A percentile compares a stretch with the other conserved stretches of the same genome.
Conservation (phyloP, 352 stramenopile genomes). For the Globisporangium sylvaticum region DNA sequence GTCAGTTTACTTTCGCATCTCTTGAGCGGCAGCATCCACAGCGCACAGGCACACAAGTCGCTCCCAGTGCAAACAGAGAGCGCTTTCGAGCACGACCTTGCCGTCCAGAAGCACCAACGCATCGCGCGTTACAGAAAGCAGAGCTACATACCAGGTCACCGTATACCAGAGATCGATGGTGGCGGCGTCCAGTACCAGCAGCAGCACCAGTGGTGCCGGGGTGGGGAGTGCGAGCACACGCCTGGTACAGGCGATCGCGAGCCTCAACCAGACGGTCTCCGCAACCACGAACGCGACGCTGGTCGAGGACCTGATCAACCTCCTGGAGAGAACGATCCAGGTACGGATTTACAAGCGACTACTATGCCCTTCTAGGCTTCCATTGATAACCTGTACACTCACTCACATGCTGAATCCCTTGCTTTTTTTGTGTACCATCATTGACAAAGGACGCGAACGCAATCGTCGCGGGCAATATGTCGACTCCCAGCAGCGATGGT, state of each 20-base stretch:
- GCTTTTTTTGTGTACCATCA: neutral
- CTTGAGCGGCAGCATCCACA: neutral
- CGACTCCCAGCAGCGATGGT: neutral
- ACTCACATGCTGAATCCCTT: neutral
- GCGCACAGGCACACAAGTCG: neutral
- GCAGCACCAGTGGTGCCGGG: neutral
- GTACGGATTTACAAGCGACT: neutral
- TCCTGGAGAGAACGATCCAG: constrained; percentile 1
- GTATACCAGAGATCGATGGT: neutral
- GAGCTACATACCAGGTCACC: no score
- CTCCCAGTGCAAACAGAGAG: neutral
- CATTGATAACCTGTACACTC: neutral
- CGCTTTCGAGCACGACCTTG: neutral
- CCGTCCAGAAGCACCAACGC: neutral
- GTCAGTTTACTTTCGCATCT: neutral
- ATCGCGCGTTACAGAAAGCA: neutral
- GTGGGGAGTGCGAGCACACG: neutral
- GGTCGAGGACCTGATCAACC: neutral
- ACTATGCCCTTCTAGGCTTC: neutral
- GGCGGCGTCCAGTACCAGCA: neutral
- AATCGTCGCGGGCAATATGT: neutral
- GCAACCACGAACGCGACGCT: neutral
- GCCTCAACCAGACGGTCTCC: neutral
- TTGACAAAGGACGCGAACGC: neutral
- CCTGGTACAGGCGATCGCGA: neutral